Conservation (phyloP, 2,329 filamentous ascomycete genomes). For the Sclerotinia trifoliorum region DNA sequence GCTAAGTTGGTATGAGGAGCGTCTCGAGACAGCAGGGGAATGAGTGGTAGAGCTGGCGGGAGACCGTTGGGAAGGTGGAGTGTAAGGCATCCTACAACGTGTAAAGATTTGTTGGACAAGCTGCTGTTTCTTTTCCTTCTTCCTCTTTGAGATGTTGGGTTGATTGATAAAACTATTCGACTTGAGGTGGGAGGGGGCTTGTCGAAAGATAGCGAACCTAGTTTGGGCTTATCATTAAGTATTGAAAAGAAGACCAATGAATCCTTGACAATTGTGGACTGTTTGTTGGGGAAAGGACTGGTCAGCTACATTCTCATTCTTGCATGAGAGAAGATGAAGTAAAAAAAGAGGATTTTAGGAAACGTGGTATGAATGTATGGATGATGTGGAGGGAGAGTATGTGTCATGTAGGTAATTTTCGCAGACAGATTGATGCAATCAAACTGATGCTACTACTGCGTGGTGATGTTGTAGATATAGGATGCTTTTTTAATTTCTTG, state of each 20-base stretch:
- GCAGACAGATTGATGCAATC: conserved; percentile 15
- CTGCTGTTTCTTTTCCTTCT: not conserved
- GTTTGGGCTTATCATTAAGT: conserved; percentile 32
- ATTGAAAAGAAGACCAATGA: conserved; percentile 15
- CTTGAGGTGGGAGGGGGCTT: conserved; percentile 19
- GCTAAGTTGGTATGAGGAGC: conserved; percentile 54
- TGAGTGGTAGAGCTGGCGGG: conserved; percentile 57
- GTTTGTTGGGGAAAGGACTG: conserved; percentile 27
- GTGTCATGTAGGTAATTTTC: conserved; percentile 26
- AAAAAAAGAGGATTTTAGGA: conserved; percentile 21
- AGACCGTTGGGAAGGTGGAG: conserved; percentile 69
- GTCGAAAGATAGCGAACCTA: conserved; percentile 28
- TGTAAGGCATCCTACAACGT: conserved; percentile 73
- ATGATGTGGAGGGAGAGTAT: conserved; percentile 21
- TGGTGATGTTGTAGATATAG: conserved; percentile 29
- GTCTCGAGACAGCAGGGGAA: conserved; percentile 58
- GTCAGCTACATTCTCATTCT: conserved; percentile 30
- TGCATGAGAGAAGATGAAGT: conserved; percentile 10
- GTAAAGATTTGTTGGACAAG: conserved; percentile 4
- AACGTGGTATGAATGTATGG: conserved; percentile 21
- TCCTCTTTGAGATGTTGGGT: not conserved
- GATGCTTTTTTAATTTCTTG: not conserved
- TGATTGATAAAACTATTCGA: conserved; percentile 27
- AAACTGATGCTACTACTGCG: conserved; percentile 11
- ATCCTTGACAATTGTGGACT: conserved; percentile 25